These are phyloP conservation scores for Plasmodium vivax DNA, from an alignment of 169 alveolate genomes.

Conservation along the genomic window DNA sequence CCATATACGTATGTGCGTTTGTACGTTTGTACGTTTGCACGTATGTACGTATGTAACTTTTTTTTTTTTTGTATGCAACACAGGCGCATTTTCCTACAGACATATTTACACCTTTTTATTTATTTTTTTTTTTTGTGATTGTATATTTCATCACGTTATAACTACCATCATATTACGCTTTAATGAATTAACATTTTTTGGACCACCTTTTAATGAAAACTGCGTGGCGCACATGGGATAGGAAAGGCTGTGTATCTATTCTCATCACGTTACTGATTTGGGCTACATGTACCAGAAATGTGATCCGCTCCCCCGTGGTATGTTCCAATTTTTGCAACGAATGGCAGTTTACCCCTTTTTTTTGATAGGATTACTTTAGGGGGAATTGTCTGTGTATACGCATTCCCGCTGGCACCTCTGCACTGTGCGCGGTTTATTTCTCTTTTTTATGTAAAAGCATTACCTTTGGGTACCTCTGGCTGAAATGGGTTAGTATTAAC, in stretches of 20 bases:
- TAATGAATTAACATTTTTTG: neutral
- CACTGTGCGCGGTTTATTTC: neutral
- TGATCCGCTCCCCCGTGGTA: neutral
- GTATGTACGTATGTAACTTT: neutral
- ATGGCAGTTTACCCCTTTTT: neutral
- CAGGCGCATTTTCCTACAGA: neutral
- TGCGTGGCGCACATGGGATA: neutral
- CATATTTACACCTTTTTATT: neutral
- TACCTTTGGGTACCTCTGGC: constrained; percentile 92
- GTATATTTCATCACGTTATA: neutral
- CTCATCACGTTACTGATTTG: neutral
- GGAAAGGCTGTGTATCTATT: neutral
- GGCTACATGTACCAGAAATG: neutral
- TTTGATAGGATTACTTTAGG: neutral
- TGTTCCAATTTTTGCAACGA: neutral
- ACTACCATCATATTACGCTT: neutral
- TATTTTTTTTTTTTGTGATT: neutral
- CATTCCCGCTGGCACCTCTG: neutral
- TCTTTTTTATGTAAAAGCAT: neutral
- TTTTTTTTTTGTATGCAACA: neutral
- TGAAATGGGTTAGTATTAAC: constrained; percentile 91
- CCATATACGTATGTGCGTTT: neutral
- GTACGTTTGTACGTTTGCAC: too few species aligned
- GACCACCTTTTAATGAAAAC: neutral
- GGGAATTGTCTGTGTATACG: neutral